phyloP scores from a whole-genome alignment of 1,284 basidiomycete genomes.

The Coniferiporia sulphurascens region DNA sequence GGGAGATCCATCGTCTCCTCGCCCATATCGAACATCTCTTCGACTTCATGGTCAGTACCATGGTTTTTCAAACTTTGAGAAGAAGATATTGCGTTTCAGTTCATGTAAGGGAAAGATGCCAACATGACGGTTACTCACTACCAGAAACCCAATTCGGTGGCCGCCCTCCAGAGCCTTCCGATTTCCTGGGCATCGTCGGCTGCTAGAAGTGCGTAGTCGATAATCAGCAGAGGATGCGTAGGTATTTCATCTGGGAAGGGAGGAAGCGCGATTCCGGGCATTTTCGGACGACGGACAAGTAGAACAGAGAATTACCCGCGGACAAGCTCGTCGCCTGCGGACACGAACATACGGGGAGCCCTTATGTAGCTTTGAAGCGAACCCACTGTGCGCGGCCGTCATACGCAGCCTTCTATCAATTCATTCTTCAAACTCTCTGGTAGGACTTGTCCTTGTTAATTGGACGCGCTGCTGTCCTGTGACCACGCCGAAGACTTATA shows the following conservation, averaged over 20 bases:
- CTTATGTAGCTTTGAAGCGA: no score
- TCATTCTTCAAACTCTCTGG: no score
- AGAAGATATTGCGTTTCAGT: not conserved
- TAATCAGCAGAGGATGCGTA: slow-evolving; percentile 39
- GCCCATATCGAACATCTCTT: slow-evolving; percentile 57
- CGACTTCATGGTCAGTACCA: slow-evolving; percentile 45
- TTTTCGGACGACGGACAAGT: not conserved
- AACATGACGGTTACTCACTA: slow-evolving; percentile 35
- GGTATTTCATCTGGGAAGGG: slow-evolving; percentile 45
- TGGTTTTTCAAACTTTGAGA: slow-evolving; percentile 55
- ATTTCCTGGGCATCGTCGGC: slow-evolving; percentile 35
- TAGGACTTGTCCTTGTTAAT: no score
- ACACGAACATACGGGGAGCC: no score
- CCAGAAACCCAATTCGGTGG: slow-evolving; percentile 49
- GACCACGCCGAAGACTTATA: no score
- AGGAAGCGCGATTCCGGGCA: slow-evolving; percentile 23
- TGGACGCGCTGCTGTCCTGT: no score
- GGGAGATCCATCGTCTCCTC: slow-evolving; percentile 53
- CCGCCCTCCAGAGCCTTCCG: slow-evolving; percentile 45
- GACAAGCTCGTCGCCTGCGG: no score
- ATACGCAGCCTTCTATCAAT: no score
- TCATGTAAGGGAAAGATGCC: not conserved
- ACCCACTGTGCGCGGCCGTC: no score
- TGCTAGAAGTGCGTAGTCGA: slow-evolving; percentile 44
- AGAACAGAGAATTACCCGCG: no score